Evolutionary conservation across 192 early-diverging fungal genomes (phyloP).

Genomic region (Ambispora gerdemannii): DNA sequence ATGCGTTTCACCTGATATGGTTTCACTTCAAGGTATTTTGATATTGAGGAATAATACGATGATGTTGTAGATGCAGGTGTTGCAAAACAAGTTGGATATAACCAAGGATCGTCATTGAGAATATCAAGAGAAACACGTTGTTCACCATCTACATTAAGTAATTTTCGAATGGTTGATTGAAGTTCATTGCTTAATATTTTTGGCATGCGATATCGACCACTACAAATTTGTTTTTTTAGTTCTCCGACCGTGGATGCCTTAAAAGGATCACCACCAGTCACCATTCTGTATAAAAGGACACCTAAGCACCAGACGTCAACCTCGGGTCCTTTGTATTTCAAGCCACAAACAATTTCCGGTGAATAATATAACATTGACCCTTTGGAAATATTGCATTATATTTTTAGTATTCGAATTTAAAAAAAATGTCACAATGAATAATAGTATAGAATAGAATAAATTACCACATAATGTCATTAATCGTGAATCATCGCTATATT

Average conservation of each 20-base stretch:
- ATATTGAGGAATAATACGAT: too few relatives aligned
- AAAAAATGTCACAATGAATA: constrained; percentile 31
- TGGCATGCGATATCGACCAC: constrained; percentile 42
- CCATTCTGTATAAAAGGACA: constrained; percentile 85
- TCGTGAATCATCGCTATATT: constrained; percentile 61
- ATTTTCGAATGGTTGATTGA: constrained; percentile 45
- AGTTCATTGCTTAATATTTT: constrained; percentile 39
- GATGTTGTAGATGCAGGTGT: neutral
- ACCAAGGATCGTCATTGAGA: constrained; percentile 49
- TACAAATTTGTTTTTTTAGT: constrained; percentile 47
- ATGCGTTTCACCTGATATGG: neutral
- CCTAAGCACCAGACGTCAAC: constrained; percentile 96
- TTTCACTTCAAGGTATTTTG: neutral
- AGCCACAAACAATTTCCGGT: constrained; percentile 89
- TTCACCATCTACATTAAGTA: constrained; percentile 41
- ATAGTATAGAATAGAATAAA: constrained; percentile 21
- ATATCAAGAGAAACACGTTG: constrained; percentile 39
- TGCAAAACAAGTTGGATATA: constrained; percentile 32
- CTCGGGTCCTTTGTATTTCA: constrained; percentile 89
- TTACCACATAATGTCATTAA: constrained; percentile 86
- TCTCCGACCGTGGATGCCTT: constrained; percentile 50
- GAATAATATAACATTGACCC: constrained; percentile 84
- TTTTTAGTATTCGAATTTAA: constrained; percentile 35
- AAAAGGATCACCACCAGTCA: constrained; percentile 53
- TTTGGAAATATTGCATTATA: too few relatives aligned